Evolutionary conservation across 805 yeast genomes (phyloP), one percentile per base, ranked within the genome.

Genomic region (Hanseniaspora vineae): DNA sequence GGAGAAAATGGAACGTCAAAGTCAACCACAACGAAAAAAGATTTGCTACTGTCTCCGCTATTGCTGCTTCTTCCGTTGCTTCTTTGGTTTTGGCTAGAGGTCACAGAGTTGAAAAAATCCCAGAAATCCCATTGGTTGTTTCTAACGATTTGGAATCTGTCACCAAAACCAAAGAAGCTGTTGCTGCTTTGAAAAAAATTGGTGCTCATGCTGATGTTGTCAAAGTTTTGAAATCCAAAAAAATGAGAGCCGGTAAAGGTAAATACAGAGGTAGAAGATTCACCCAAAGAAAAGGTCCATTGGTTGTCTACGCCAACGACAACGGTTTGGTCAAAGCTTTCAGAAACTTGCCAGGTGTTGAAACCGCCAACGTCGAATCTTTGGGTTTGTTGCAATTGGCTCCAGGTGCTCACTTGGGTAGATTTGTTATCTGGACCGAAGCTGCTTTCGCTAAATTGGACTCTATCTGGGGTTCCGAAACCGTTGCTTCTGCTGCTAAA

Each of bases 1-100:
- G 98, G 98, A 88, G 98, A 85, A 90, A 82, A 79, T 92, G 98
- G 98, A 95, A 92, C 88, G 95, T 92, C 69, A 92, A 89, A 84
- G 96, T 92, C 69, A 92, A 92, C 96, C 96, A 88, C 76, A 90
- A 90, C 87, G 96, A 92, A 80, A 90, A 90, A 84, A 89, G 97
- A 77, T 92, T 89, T 76, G 98, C 98, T 61, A 90, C 97, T 64
- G 97, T 97, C 68, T 90, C 98, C 62, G 98, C 97, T 67, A 86
- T 92, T 68, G 97, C 98, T 70, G 98, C 98, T 62, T 79, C 97
- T 58, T 95, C 94, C 68, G 96, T 92, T 64, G 92, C 96, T 66
- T 87, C 98, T 65, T 82, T 92, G 68, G 97, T 92, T 61, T 78
- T 90, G 66, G 98, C 98, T 70, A 92, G 98, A 81, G 98, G 98